Evolutionary conservation across 192 early-diverging fungal genomes (phyloP), one percentile per base, ranked within the genome.

Genomic region (Chytriomyces sp.): DNA sequence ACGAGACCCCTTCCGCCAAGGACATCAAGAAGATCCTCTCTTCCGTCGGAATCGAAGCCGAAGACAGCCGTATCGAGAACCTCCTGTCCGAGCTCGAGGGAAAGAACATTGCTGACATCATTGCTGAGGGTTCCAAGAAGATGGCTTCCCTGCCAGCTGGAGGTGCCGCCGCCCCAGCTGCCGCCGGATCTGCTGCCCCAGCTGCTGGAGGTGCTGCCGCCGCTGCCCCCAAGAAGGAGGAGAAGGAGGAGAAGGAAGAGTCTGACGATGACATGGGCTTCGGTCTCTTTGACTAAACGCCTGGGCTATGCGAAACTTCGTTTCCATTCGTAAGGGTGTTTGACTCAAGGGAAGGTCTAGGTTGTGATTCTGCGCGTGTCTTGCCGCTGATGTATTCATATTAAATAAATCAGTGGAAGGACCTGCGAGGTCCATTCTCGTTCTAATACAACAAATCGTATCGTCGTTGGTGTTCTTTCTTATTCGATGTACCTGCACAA

Each of bases 211-310:
- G 84, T 69, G 91, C 87, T 75, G 91, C 88, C 67, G 91, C 82
- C 64, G 90, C 80, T 45, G 87, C 74, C 65, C 70, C 82, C 75
- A 81, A 86, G 79, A 92, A 92, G 85, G 91, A 93, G 80, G 87
- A 78, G 64, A 81, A 82, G 79, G 81, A 87, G 72, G 92, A 91
- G 77, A 90, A 93, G 79, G 96, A 98, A 85, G 93, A 94, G 84
- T 90, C 89, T 63, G 93, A 94, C 83, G 93, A 93, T 69, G 91
- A 93, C 79, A 97, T 97, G 95, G 95, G 94, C 75, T 94, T 97
- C 86, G 95, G 95, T 94, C 92, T 97, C 79, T 97, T 97, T 89
- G 95, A 97, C 89, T 97, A 97, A 94, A 85, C 79, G 47, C 20
- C 62, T 78, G 6, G 46, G 35, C 35, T 4, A 35, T 35, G 35